Conservation (phyloP, 305 asterid genomes). For the Fraxinus greggii region DNA sequence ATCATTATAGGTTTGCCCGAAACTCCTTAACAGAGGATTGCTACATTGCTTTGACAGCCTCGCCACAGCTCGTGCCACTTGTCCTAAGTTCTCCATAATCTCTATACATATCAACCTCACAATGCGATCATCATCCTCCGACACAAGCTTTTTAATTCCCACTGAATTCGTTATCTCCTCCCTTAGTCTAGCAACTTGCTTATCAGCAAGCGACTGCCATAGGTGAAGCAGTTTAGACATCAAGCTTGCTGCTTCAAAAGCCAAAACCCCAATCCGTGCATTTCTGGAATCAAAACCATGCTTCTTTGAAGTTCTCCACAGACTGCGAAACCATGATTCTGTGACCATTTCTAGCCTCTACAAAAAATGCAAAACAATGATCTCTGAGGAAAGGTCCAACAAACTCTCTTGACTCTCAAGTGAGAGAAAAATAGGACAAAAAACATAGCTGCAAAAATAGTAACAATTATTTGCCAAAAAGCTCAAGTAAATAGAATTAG, state of each 20-base stretch:
- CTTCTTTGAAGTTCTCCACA: constrained; percentile 63
- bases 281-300: constrained; percentile 43
- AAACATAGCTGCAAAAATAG: constrained; percentile 26
- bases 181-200: constrained; percentile 59
- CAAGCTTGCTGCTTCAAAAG: constrained; percentile 87
- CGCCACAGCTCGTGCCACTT: constrained; percentile 59
- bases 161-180: constrained; percentile 60
- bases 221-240: constrained; percentile 77
- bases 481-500: background rate
- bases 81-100: constrained; percentile 54
- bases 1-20: constrained; percentile 71
- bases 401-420: constrained; percentile 26
- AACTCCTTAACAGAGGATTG: constrained; percentile 65
- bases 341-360: constrained; percentile 52
- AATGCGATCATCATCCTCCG: constrained; percentile 65
- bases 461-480: constrained; percentile 11
- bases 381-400: constrained; percentile 25
- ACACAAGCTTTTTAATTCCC: constrained; percentile 63
- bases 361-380: background rate
- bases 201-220: constrained; percentile 73
- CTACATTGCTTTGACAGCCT: constrained; percentile 71
- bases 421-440: constrained; percentile 13
- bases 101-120: constrained; percentile 63
- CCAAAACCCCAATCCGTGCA: constrained; percentile 64
- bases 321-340: constrained; percentile 68